Evolutionary conservation across 2,329 filamentous ascomycete species (phyloP), one percentile per base, ranked within the genome.

Genomic region (Paecilomyces sp.): DNA sequence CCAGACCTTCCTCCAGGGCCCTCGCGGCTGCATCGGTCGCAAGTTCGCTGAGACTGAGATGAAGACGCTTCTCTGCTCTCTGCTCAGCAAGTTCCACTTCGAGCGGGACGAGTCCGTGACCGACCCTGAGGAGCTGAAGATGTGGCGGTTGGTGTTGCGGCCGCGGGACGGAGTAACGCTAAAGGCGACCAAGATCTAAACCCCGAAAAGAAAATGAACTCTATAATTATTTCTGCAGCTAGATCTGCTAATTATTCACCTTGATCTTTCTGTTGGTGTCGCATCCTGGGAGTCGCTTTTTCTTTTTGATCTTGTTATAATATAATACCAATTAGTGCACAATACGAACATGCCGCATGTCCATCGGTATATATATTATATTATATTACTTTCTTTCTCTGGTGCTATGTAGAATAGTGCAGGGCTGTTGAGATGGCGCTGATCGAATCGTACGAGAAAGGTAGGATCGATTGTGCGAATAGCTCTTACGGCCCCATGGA

Each of bases 101-200:
- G 70, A 69, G 62, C 71, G 70, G 15, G 76, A 80, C 60, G 61
- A 65, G 33, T 64, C 62, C 30, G 69, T 73, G 6, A 67, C 70
- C 3, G 73, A 80, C 63, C 78, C 78, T 8, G 78, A 80, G 67
- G 69, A 72, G 13, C 73, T 76, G 71, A 80, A 80, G 71, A 80
- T 80, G 78, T 80, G 78, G 78, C 71, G 77, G 36, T 63, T 80
- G 53, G 78, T 80, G 15, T 63, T 80, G 65, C 67, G 78, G 58
- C 78, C 78, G 1, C 76, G 73, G 67, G 74, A 79, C 61, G 78
- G 78, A 28, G 71, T 78, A 13, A 71, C 67, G 1, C 69, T 79
- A 57, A 75, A 73, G 65, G 71, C 74, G 11, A 73, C 68, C 8
- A 63, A 63, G 47, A 33, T 63, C 15, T 61, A 15, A 24, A 57